phyloP scores from a whole-genome alignment of 257 asterid genomes.

The Coffea eugenioides region DNA sequence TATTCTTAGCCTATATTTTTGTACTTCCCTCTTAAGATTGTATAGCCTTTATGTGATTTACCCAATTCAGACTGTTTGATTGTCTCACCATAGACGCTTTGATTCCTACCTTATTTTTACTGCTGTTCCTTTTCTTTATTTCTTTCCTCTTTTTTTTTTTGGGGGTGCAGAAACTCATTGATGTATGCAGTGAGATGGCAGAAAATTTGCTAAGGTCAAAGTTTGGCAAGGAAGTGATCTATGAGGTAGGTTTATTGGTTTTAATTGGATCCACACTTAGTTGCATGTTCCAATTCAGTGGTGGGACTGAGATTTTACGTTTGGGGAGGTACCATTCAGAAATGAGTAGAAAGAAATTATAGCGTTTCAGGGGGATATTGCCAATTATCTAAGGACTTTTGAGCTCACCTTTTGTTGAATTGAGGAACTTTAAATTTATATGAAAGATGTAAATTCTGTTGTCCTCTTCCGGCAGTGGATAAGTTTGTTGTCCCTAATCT shows the following conservation, averaged over 20 bases:
- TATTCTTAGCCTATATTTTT: not conserved
- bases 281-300: not conserved
- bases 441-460: too few species aligned
- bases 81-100: not conserved
- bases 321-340: not conserved
- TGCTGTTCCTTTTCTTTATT: too few species aligned
- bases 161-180: constrained; percentile 66
- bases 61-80: not conserved
- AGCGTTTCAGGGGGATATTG: not conserved
- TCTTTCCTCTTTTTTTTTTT: constrained; percentile 1
- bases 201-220: constrained; percentile 60
- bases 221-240: constrained; percentile 78
- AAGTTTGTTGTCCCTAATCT: not conserved
- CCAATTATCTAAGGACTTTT: not conserved
- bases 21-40: not conserved
- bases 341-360: too few species aligned
- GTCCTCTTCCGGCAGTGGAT: too few species aligned
- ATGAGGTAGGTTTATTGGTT: constrained; percentile 52
- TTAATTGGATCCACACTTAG: not conserved
- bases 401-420: not conserved
- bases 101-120: constrained; percentile 4
- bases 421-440: not conserved
- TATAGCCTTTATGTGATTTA: not conserved
- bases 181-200: constrained; percentile 60
- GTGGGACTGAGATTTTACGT: not conserved